These are phyloP conservation scores for Sungouiozyma intestinalis DNA, from an alignment of 805 yeast species.

Conservation along the genomic window DNA sequence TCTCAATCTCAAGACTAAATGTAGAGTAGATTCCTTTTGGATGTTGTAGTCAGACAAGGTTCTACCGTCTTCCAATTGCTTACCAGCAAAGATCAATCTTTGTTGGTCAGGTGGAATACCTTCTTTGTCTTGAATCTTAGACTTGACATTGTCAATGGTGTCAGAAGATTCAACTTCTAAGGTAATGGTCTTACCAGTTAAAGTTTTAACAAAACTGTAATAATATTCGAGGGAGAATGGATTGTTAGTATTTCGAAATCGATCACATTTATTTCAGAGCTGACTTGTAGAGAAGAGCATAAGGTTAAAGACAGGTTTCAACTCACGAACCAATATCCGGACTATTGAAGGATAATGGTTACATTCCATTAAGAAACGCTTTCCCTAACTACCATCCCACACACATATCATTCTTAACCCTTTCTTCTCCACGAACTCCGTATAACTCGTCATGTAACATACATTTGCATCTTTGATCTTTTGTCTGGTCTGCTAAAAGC, in stretches of 20 bases:
- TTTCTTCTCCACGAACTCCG: neutral
- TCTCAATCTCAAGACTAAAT: conserved; percentile 63
- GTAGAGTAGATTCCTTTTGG: conserved; percentile 60
- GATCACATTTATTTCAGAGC: no score
- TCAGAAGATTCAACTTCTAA: conserved; percentile 95
- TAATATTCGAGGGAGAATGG: no score
- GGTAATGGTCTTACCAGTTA: conserved; percentile 96
- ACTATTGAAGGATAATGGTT: no score
- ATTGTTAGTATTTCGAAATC: no score
- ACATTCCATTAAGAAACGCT: no score
- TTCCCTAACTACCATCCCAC: no score
- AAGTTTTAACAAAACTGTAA: conserved; percentile 81
- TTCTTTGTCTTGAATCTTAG: conserved; percentile 66
- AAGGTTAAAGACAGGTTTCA: no score
- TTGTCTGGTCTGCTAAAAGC: neutral
- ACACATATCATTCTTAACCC: neutral
- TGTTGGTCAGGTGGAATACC: conserved; percentile 67
- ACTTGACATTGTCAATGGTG: conserved; percentile 95
- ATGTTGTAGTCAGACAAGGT: conserved; percentile 62
- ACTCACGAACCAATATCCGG: no score
- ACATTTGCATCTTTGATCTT: conserved; percentile 15
- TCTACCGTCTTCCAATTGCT: conserved; percentile 63
- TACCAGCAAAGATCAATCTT: conserved; percentile 61
- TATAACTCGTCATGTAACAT: conserved; percentile 2
- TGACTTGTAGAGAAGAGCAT: no score